phyloP scores from a whole-genome alignment of 768 basidiomycete genomes.

The Tricholoma hemisulphureum region DNA sequence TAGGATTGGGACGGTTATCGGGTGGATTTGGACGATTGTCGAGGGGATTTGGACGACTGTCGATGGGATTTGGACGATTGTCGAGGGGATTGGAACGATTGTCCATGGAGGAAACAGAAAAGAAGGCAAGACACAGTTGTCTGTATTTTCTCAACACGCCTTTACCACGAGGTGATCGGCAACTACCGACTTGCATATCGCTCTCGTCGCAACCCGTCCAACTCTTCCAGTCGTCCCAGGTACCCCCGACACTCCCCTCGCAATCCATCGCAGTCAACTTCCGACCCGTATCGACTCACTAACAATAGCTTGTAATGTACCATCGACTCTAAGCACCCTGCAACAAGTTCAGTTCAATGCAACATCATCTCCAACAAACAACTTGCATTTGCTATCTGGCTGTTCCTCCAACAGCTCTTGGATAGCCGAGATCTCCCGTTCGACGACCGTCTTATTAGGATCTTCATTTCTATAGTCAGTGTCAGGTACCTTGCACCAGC shows the following conservation, averaged over 20 bases:
- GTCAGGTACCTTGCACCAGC: background rate
- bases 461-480: conserved; percentile 39
- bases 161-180: conserved; percentile 46
- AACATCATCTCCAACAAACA: background rate
- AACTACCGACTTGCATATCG: conserved; percentile 16
- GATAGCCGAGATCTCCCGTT: conserved; percentile 75
- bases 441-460: conserved; percentile 53
- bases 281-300: conserved; percentile 42
- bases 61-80: background rate
- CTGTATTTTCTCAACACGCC: conserved; percentile 37
- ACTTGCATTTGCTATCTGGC: conserved; percentile 88
- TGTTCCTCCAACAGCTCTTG: conserved; percentile 84
- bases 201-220: conserved; percentile 68
- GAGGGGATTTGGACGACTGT: background rate
- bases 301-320: conserved; percentile 80
- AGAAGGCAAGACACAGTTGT: conserved; percentile 4
- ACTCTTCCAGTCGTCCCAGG: conserved; percentile 50
- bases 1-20: background rate
- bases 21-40: background rate
- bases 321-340: conserved; percentile 95
- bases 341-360: background rate
- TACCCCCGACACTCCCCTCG: conserved; percentile 48
- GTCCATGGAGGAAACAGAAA: conserved; percentile 5
- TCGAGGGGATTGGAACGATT: background rate
- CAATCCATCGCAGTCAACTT: conserved; percentile 34